A percentile compares a stretch with the other conserved stretches of the same genome.
phyloP scores from a whole-genome alignment of 257 asterid genomes.

The Ophiorrhiza pumila region DNA sequence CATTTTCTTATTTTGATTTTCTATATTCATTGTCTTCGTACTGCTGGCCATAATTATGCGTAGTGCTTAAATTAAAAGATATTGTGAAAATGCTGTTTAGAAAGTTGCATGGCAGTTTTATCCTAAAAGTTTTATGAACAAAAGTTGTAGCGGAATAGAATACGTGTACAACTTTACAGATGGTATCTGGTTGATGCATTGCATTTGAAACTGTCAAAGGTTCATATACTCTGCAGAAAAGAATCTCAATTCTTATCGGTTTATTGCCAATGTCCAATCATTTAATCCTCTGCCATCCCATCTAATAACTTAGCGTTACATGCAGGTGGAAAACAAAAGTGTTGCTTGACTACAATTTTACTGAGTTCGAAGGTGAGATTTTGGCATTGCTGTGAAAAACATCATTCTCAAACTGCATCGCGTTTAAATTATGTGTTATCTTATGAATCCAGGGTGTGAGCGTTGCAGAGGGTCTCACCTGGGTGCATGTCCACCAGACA shows the following conservation, averaged over 20 bases:
- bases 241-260: neutral
- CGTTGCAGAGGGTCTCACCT: conserved; percentile 67
- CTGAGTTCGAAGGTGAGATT: conserved; percentile 70
- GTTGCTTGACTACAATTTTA: conserved; percentile 57
- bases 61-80: neutral
- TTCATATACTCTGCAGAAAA: neutral
- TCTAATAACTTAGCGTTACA: conserved; percentile 3
- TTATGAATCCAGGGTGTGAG: conserved; percentile 48
- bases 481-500: conserved; percentile 79
- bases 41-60: neutral
- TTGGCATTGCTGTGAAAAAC: conserved; percentile 1
- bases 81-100: neutral
- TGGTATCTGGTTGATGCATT: no score
- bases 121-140: neutral
- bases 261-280: neutral
- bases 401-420: neutral
- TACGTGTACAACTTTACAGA: neutral
- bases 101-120: neutral
- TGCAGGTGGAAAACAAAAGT: conserved; percentile 59
- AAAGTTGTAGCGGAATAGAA: neutral
- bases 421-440: conserved; percentile 7
- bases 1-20: neutral
- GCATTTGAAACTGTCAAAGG: neutral
- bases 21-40: neutral
- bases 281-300: conserved; percentile 2